Base-by-base conservation (phyloP, 2,329 filamentous ascomycete genomes). In the Elsinoe australis region DNA sequence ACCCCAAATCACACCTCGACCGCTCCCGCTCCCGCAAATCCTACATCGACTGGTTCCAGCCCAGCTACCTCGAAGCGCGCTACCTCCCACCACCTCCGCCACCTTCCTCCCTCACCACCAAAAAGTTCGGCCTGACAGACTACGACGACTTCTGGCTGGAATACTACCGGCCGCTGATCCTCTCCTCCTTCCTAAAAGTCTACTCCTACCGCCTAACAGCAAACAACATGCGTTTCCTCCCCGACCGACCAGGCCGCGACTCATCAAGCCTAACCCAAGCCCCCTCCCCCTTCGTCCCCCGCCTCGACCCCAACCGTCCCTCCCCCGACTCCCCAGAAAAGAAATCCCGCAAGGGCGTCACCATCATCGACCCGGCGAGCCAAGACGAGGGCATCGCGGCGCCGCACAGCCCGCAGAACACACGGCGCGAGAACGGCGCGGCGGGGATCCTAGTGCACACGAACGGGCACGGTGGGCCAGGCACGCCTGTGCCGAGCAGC, bases 101-200 rank as follows among this genome's bases (percentile, higher is more conserved):
- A 17, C 39, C 39, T n/a, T 55, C 51, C 53, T 29, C 53, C 63
- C 21, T 28, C 9, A 15, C 18, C 22, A 52, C 33, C 10, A 49
- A 51, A 7, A 54, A 56, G 31, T 61, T 51, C 7, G 58, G 58
- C 10, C 67, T 84, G 2, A 69, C 73, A 3, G 79, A 76, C 51
- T 87, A 87, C 52, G 90, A 96, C 61, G 88, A 96, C 64, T 98
- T 95, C 65, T 98, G 92, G 92, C 73, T 92, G 5, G 92, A 98
- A 63, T 96, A 95, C 64, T 98, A 98, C 62, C 81, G 89, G 10
- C 92, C 92, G 0, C 75, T 86, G 5, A 86, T 85, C 0, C 69
- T 96, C 1, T 95, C 92, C 0, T 92, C 87, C 0, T 87, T 96
- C 55, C 77, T 82, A 10, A 98, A 95, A 62, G 85, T 95, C 63